Conservation (phyloP, 1,139 yeast genomes). For the Taphrina populina region DNA sequence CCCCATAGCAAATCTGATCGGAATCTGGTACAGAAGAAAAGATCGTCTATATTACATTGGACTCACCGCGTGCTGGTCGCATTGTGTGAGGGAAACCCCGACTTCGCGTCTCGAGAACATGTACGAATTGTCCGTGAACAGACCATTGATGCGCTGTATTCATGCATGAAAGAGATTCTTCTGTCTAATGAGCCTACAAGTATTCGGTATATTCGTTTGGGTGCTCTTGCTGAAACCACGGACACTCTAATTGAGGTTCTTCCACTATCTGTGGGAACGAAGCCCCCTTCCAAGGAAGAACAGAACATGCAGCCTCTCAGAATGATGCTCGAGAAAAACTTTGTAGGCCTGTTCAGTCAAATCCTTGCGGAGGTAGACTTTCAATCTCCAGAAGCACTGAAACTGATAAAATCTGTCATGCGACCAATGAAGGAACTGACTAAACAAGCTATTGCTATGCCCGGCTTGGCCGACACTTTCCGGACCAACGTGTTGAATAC, state of each 20-base stretch:
- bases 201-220: slow-evolving; percentile 55
- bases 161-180: slow-evolving; percentile 56
- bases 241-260: no score
- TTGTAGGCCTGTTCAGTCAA: slow-evolving; percentile 58
- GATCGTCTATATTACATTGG: slow-evolving; percentile 44
- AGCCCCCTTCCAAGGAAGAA: background rate
- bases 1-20: no score
- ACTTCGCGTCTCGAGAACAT: slow-evolving; percentile 53
- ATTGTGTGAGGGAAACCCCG: slow-evolving; percentile 60
- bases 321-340: slow-evolving; percentile 64
- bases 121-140: slow-evolving; percentile 74
- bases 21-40: slow-evolving; percentile 45
- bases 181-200: slow-evolving; percentile 46
- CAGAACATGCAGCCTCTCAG: slow-evolving; percentile 50
- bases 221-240: slow-evolving; percentile 59
- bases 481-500: no score
- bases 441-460: slow-evolving; percentile 52
- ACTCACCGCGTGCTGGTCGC: slow-evolving; percentile 42
- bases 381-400: slow-evolving; percentile 65
- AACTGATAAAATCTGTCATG: slow-evolving; percentile 58
- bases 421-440: slow-evolving; percentile 65
- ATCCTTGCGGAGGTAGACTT: slow-evolving; percentile 66
- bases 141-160: slow-evolving; percentile 67
- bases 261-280: no score
- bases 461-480: slow-evolving; percentile 46